A percentile compares a stretch with the other conserved stretches of the same genome.
Evolutionary conservation across 2,329 filamentous ascomycete species (phyloP).

Genomic region (Emergomyces africanus): DNA sequence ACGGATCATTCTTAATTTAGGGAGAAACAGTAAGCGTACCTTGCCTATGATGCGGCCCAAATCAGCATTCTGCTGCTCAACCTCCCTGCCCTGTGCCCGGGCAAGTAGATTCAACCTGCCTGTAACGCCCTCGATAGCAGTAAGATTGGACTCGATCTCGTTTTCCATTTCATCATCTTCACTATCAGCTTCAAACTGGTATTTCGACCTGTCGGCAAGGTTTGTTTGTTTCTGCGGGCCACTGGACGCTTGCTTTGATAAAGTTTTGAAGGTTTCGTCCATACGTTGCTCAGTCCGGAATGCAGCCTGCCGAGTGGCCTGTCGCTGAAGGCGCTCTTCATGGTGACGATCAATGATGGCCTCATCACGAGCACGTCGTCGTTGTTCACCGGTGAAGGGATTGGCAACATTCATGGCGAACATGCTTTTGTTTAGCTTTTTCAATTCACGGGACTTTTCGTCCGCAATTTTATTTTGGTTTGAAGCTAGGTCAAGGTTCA

Average conservation of each 20-base stretch:
- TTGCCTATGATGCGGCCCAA: constrained; percentile 68
- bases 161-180: constrained; percentile 57
- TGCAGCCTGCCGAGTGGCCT: constrained; percentile 43
- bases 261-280: constrained; percentile 53
- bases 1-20: background rate
- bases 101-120: constrained; percentile 61
- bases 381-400: constrained; percentile 59
- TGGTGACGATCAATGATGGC: constrained; percentile 54
- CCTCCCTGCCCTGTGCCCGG: constrained; percentile 59
- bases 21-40: constrained; percentile 37
- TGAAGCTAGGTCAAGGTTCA: constrained; percentile 67
- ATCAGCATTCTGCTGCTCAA: constrained; percentile 63
- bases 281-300: constrained; percentile 42
- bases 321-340: constrained; percentile 42
- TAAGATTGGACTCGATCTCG: constrained; percentile 55
- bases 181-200: constrained; percentile 65
- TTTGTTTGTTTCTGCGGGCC: constrained; percentile 37
- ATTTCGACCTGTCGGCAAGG: constrained; percentile 55
- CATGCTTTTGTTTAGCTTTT: constrained; percentile 80
- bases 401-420: constrained; percentile 71
- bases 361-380: constrained; percentile 52
- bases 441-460: constrained; percentile 70
- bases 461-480: constrained; percentile 64
- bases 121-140: constrained; percentile 48
- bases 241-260: constrained; percentile 40